phyloP scores from a whole-genome alignment of 2,329 filamentous ascomycete genomes.

The Truncatella angustata region DNA sequence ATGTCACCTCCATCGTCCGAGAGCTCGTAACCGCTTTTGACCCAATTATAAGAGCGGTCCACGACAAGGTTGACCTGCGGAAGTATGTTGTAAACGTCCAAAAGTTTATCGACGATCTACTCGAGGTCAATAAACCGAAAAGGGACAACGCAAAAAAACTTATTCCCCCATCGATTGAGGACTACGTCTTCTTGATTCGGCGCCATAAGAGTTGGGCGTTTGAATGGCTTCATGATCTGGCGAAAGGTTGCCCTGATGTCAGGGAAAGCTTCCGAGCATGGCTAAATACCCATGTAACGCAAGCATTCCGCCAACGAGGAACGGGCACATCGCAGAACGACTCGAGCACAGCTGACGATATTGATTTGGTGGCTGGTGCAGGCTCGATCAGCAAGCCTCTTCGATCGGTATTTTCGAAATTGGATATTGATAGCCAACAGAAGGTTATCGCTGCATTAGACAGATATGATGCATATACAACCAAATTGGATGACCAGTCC shows the following conservation, averaged over 20 bases:
- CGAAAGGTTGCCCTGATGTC: conserved; percentile 65
- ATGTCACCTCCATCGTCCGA: conserved; percentile 66
- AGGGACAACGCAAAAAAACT: conserved; percentile 29
- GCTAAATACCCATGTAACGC: conserved; percentile 53
- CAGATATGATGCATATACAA: conserved; percentile 59
- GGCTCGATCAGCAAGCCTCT: conserved; percentile 39
- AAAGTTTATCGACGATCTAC: conserved; percentile 68
- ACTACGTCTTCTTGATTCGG: conserved; percentile 66
- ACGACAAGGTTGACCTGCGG: conserved; percentile 69
- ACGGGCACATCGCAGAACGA: too few species aligned
- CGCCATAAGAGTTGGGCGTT: conserved; percentile 64
- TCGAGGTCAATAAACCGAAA: conserved; percentile 54
- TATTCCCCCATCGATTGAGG: conserved; percentile 61
- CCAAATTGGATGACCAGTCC: conserved; percentile 52
- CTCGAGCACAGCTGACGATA: background rate
- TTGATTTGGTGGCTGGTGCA: conserved; percentile 15
- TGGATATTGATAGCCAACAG: conserved; percentile 45
- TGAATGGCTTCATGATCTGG: conserved; percentile 69
- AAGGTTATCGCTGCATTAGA: conserved; percentile 53
- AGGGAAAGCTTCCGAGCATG: conserved; percentile 60
- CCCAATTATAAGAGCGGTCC: conserved; percentile 69
- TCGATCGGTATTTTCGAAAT: conserved; percentile 38
- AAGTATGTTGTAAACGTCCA: conserved; percentile 67
- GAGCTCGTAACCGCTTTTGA: conserved; percentile 69
- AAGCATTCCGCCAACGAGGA: conserved; percentile 43